Evolutionary conservation across 371 early-diverging fungal genomes (phyloP).

Genomic region (Basidiobolus heterosporus): DNA sequence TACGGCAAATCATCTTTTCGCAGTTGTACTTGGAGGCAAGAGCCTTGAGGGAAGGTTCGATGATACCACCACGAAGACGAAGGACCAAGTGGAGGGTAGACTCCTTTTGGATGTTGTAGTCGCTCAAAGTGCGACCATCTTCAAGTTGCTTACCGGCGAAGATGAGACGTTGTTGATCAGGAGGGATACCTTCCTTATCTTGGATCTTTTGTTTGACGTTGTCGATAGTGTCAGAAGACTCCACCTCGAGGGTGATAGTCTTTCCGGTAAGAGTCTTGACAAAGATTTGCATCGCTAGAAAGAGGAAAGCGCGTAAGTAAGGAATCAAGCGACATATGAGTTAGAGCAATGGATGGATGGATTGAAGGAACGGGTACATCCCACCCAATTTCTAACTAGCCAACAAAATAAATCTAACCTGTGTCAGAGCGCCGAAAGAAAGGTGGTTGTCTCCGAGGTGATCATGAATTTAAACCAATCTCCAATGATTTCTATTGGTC

Average conservation of each 20-base stretch:
- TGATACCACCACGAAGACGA: conserved; percentile 83
- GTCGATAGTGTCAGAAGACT: conserved; percentile 85
- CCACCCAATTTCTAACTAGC: too few relatives aligned
- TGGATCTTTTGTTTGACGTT: conserved; percentile 96
- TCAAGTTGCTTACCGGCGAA: conserved; percentile 87
- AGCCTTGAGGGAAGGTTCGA: conserved; percentile 91
- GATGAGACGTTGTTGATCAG: conserved; percentile 82
- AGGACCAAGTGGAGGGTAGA: conserved; percentile 83
- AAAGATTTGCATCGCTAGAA: conserved; percentile 58
- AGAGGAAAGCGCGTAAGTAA: too few relatives aligned
- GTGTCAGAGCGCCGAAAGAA: too few relatives aligned
- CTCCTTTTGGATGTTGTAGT: conserved; percentile 78
- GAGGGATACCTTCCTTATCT: conserved; percentile 78
- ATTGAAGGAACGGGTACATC: too few relatives aligned
- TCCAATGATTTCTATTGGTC: too few relatives aligned
- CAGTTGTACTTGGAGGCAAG: conserved; percentile 98
- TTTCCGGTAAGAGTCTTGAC: conserved; percentile 98
- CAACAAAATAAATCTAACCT: too few relatives aligned
- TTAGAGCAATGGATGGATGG: too few relatives aligned
- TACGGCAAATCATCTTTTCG: conserved; percentile 99
- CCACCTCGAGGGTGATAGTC: conserved; percentile 96
- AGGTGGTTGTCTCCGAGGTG: too few relatives aligned
- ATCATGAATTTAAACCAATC: too few relatives aligned
- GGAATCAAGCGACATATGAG: too few relatives aligned
- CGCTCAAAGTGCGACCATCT: conserved; percentile 64